A percentile compares a stretch with the other conserved stretches of the same genome.
Evolutionary conservation across 371 early-diverging fungal species (phyloP).

Genomic region (Mycotypha africana): DNA sequence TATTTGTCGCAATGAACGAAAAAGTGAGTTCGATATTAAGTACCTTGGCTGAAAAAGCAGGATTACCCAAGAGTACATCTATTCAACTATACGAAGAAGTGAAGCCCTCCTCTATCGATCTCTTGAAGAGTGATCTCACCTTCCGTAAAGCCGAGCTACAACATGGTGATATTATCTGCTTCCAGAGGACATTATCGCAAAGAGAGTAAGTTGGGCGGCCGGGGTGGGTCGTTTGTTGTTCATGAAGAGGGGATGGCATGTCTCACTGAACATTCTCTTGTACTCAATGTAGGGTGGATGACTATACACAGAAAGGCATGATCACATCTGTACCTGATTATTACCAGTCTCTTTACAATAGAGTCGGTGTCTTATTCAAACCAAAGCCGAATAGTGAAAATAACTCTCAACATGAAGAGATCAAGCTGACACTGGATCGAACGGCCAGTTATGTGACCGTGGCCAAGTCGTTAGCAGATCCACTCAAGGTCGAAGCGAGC

Average conservation of each 20-base stretch:
- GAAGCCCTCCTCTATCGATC: conserved; percentile 76
- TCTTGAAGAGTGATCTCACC: conserved; percentile 50
- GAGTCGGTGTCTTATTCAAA: conserved; percentile 63
- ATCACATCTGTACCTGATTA: conserved; percentile 54
- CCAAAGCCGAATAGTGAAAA: conserved; percentile 27
- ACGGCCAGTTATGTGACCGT: conserved; percentile 7
- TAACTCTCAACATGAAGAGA: conserved; percentile 11
- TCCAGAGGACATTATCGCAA: conserved; percentile 54
- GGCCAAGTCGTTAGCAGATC: conserved; percentile 6
- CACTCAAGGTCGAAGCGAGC: conserved; percentile 10
- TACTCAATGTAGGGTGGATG: conserved; percentile 17
- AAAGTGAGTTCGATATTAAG: conserved; percentile 67
- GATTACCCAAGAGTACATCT: conserved; percentile 10
- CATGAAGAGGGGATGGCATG: no score
- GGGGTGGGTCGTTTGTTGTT: no score
- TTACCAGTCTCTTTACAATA: conserved; percentile 63
- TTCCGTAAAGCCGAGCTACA: conserved; percentile 71
- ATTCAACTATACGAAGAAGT: conserved; percentile 55
- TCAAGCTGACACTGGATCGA: conserved; percentile 8
- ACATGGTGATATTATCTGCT: conserved; percentile 84
- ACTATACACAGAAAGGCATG: conserved; percentile 11
- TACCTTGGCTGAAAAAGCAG: conserved; percentile 10
- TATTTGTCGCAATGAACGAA: conserved; percentile 53
- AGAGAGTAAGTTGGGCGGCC: conserved; percentile 50
- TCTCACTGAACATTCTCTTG: no score